phyloP scores from a whole-genome alignment of 1,284 basidiomycete species.

The Leccinum subfulvum region DNA sequence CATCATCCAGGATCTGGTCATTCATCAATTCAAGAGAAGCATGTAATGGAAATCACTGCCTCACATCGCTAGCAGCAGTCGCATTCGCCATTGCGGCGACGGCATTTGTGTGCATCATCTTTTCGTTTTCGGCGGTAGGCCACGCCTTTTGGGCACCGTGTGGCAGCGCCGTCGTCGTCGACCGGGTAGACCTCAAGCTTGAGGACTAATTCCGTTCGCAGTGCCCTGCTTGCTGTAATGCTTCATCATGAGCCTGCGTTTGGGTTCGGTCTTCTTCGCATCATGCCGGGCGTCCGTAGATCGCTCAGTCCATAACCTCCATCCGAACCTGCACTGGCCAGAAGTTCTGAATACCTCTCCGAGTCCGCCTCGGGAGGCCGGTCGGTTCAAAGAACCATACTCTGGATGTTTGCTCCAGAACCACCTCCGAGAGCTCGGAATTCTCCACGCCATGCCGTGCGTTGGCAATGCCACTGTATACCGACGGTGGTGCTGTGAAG shows the following conservation, averaged over 20 bases:
- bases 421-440: slow-evolving; percentile 34
- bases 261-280: slow-evolving; percentile 29
- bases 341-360: slow-evolving; percentile 24
- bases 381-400: slow-evolving; percentile 21
- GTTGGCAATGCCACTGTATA: slow-evolving; percentile 13
- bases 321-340: slow-evolving; percentile 4
- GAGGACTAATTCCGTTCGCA: slow-evolving; percentile 28
- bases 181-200: slow-evolving; percentile 15
- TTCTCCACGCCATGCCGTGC: slow-evolving; percentile 18
- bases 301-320: slow-evolving; percentile 3
- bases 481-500: slow-evolving; percentile 35
- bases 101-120: slow-evolving; percentile 59
- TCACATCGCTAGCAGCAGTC: slow-evolving; percentile 29
- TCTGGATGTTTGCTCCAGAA: slow-evolving; percentile 25
- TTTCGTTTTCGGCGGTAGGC: slow-evolving; percentile 66
- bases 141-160: slow-evolving; percentile 34
- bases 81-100: slow-evolving; percentile 38
- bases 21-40: slow-evolving; percentile 7
- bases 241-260: slow-evolving; percentile 34
- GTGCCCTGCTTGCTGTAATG: slow-evolving; percentile 37
- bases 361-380: slow-evolving; percentile 23
- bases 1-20: slow-evolving; percentile 4
- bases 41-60: neutral
- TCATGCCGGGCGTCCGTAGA: slow-evolving; percentile 3
- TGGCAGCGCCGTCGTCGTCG: slow-evolving; percentile 9